Base-by-base conservation (phyloP, 306 rosid genomes). In the Pyrus pyrifolia region DNA sequence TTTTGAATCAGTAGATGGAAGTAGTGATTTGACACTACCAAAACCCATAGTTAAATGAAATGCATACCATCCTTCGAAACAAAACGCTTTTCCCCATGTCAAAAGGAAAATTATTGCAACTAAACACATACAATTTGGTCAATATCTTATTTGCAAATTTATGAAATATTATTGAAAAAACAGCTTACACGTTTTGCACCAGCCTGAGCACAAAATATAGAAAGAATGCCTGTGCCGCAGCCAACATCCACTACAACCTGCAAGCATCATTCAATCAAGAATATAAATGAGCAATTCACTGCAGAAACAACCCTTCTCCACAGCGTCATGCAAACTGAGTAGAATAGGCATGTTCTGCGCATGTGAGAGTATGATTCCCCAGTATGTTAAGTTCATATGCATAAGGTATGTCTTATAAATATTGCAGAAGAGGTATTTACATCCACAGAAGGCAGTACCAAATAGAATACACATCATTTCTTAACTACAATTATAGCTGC, bases 161-260 rank as follows among this genome's bases (percentile, higher is more conserved):
- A 42, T 71, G 30, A 23, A 6, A 53, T 1, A 38, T 9, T 52
- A 53, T 29, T 12, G 12, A 44, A 38, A 38, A 70, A 44, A 70
- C 80, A 74, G 78, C 87, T 80, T 90, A 95, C 98, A 80, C 98
- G 91, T 79, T 86, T 95, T 42, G 98, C 98, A 59, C 98, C 98
- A 76, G 97, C 97, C 80, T 89, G 95, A 79, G 97, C 98, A 85
- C 98, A 95, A 84, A 95, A 95, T 81, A 95, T 95, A 33, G 98
- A 92, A 68, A 95, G 97, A 78, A 95, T 92, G 58, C 98, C 98
- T 0, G 98, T 92, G 76, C 98, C 98, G 52, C 98, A 95, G 67
- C 98, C 98, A 75, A 95, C 98, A 71, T 95, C 98, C 77, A 95
- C 89, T 30, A 95, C 98, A 67, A 95, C 98, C 98, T 92, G 86